Evolutionary conservation across 2,329 filamentous ascomycete species (phyloP), one percentile per base, ranked within the genome.

Genomic region (Fusarium irregulare): DNA sequence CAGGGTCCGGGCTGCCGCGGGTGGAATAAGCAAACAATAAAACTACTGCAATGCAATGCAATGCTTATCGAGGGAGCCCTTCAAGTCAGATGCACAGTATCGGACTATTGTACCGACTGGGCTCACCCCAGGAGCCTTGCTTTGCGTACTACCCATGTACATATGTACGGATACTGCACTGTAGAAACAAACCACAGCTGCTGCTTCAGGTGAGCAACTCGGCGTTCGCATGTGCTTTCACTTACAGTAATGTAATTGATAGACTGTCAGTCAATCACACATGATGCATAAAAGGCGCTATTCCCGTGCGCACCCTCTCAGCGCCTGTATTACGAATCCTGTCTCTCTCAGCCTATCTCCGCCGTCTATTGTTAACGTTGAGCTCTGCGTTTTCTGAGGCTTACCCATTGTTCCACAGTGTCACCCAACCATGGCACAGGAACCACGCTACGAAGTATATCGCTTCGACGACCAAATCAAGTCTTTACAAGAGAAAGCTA

Each of bases 31-130:
- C 67, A 59, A 57, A 56, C 59, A 54, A 64, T 60, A 34, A 30
- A 42, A 40, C 64, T 65, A 68, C 56, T 64, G 58, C 63, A 60
- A 60, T 71, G 58, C 44, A 66, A 64, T 71, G 58, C 44, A 66
- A 64, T 60, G 63, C 63, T 63, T 67, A 67, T 67, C 64, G 57
- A 63, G 34, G 18, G 50, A 51, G 32, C 37, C 28, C 30, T 49
- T 32, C 37, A 45, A 25, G 42, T 41, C 37, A 42, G 47, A 68
- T 64, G 51, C 21, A 56, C 40, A 51, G 37, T 48, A 50, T 50
- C 21, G 32, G 48, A 48, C 23, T 47, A 64, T 45, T 45, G 49
- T 61, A 66, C 63, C 45, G 56, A 28, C 63, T 50, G 30, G 63
- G 48, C 60, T 61, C 54, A 61, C 55, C 63, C 62, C 41, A 55